A percentile compares a stretch with the other conserved stretches of the same genome.
Conservation (phyloP, 1,139 yeast genomes). For the Saccharomyces hybrid region DNA sequence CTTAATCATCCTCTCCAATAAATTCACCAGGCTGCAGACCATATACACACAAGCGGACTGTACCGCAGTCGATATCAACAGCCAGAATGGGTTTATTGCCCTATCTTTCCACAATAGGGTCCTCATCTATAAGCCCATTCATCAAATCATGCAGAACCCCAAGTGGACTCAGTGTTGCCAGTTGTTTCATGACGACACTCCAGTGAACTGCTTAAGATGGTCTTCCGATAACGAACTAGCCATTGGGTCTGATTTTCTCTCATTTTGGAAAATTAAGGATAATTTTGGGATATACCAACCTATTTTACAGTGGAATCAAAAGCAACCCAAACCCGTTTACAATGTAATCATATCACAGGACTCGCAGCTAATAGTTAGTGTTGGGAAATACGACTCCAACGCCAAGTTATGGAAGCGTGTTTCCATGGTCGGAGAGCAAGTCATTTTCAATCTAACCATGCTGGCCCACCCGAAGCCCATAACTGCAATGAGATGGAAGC, state of each 20-base stretch:
- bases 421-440: slow-evolving; percentile 55
- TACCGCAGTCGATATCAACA: slow-evolving; percentile 54
- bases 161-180: slow-evolving; percentile 44
- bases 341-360: slow-evolving; percentile 53
- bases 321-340: slow-evolving; percentile 52
- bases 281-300: slow-evolving; percentile 40
- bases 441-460: slow-evolving; percentile 65
- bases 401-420: slow-evolving; percentile 77
- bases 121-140: slow-evolving; percentile 36
- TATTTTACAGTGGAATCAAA: slow-evolving; percentile 46
- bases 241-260: slow-evolving; percentile 50
- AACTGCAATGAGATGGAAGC: slow-evolving; percentile 50
- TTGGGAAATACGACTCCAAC: slow-evolving; percentile 53
- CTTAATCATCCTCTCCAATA: slow-evolving; percentile 53
- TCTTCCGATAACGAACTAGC: slow-evolving; percentile 54
- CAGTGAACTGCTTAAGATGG: slow-evolving; percentile 57
- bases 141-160: slow-evolving; percentile 34
- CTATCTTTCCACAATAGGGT: slow-evolving; percentile 34
- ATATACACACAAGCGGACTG: slow-evolving; percentile 66
- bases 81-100: slow-evolving; percentile 46
- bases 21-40: slow-evolving; percentile 59
- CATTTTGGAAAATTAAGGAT: slow-evolving; percentile 46
- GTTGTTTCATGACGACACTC: slow-evolving; percentile 34
- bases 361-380: slow-evolving; percentile 58
- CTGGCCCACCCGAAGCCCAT: slow-evolving; percentile 59